A percentile compares a stretch with the other conserved stretches of the same genome.
Conservation (phyloP, 768 basidiomycete genomes). For the Macrolepiota fuliginosa region DNA sequence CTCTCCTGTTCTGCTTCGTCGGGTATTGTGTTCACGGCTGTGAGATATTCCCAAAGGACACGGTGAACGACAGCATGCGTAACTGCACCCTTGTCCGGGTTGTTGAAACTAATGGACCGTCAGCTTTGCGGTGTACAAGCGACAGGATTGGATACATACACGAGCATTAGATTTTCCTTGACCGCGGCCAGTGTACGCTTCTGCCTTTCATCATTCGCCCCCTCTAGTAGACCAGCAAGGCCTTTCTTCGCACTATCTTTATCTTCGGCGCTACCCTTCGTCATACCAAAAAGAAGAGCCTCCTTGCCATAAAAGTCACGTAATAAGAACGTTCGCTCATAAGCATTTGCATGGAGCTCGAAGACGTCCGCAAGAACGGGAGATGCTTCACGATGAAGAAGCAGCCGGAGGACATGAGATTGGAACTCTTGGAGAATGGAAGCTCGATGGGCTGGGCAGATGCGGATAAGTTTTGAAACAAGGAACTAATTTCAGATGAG, state of each 20-base stretch:
- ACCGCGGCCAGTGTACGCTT: conserved; percentile 66
- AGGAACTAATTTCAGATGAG: conserved; percentile 53
- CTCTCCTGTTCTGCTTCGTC: conserved; percentile 73
- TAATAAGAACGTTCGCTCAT: conserved; percentile 77
- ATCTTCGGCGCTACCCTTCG: conserved; percentile 54
- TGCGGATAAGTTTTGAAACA: conserved; percentile 74
- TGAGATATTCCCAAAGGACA: conserved; percentile 82
- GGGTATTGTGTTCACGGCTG: conserved; percentile 51
- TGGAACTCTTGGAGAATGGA: conserved; percentile 81
- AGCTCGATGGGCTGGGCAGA: conserved; percentile 70
- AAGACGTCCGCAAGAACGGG: conserved; percentile 84
- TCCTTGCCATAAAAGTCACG: conserved; percentile 93
- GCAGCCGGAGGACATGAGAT: conserved; percentile 67
- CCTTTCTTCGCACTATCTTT: conserved; percentile 67
- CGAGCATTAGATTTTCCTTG: conserved; percentile 69
- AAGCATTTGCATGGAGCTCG: conserved; percentile 83
- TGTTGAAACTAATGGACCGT: conserved; percentile 65
- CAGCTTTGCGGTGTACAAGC: conserved; percentile 4
- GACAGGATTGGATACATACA: conserved; percentile 47
- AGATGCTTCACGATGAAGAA: conserved; percentile 84
- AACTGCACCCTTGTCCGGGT: conserved; percentile 86
- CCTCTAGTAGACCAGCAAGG: conserved; percentile 64
- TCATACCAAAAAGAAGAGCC: conserved; percentile 63
- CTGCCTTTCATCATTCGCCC: conserved; percentile 58
- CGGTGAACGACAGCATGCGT: conserved; percentile 88